Percentiles rank a stretch among this genome's conserved stretches.
Conservation (phyloP, 371 early-diverging fungal species). For the Mortierella sp. region DNA sequence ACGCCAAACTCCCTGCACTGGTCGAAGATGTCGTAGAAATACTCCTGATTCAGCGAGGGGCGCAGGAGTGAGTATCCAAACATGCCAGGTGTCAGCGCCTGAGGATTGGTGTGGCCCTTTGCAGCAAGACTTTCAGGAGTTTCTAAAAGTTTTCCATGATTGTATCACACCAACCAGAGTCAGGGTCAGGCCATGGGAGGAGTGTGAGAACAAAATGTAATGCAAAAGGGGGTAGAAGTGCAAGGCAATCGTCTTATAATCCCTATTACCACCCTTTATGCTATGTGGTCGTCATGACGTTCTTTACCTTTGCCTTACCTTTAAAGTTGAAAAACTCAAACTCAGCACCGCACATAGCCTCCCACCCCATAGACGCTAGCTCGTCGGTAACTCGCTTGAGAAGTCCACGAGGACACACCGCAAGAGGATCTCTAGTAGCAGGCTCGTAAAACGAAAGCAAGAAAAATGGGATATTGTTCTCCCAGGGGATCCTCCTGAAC, state of each 20-base stretch:
- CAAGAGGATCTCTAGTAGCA: slow-evolving; percentile 62
- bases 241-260: no score
- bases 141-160: slow-evolving; percentile 58
- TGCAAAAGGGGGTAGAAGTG: no score
- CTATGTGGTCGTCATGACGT: no score
- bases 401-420: slow-evolving; percentile 75
- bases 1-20: slow-evolving; percentile 70
- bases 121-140: slow-evolving; percentile 69
- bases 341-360: slow-evolving; percentile 79
- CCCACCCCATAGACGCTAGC: slow-evolving; percentile 58
- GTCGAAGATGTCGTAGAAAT: slow-evolving; percentile 80
- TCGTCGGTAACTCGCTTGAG: slow-evolving; percentile 65
- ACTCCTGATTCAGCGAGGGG: slow-evolving; percentile 75
- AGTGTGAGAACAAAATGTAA: background rate
- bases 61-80: slow-evolving; percentile 87
- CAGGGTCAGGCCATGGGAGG: background rate
- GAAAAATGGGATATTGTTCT: slow-evolving; percentile 80
- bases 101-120: slow-evolving; percentile 66
- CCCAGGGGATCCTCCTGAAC: slow-evolving; percentile 82
- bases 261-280: no score
- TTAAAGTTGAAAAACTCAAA: slow-evolving; percentile 88
- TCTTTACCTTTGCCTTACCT: slow-evolving; percentile 58
- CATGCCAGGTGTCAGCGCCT: slow-evolving; percentile 81
- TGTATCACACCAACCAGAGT: no score
- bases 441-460: slow-evolving; percentile 77